Evolutionary conservation across 352 stramenopile genomes (phyloP).

Genomic region (Bremia lactucae): DNA sequence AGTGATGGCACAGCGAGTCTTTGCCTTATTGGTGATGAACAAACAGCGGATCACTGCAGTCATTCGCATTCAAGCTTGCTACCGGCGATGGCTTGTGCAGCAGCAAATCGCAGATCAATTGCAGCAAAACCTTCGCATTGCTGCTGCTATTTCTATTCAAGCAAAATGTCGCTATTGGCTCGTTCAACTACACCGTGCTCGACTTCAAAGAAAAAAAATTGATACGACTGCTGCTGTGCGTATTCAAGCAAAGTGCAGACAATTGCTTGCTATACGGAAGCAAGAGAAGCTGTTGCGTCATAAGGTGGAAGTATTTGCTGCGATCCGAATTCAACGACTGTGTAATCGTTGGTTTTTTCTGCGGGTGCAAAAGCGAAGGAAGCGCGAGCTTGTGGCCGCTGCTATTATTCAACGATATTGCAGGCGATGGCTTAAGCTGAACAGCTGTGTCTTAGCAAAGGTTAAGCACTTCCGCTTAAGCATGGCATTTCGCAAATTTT

Average conservation of each 20-base stretch:
- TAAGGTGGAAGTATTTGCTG: conserved; percentile 8
- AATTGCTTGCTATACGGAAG: conserved; percentile 4
- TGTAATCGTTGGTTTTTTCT: conserved; percentile 20
- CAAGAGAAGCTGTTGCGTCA: conserved; percentile 3
- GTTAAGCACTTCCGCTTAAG: conserved; percentile 24
- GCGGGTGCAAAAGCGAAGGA: conserved; percentile 9
- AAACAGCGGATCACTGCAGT: conserved; percentile 7
- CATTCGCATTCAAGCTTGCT: conserved; percentile 12
- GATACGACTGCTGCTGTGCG: conserved; percentile 4
- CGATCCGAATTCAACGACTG: conserved; percentile 20
- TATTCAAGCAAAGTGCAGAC: conserved; percentile 11
- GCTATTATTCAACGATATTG: conserved; percentile 17
- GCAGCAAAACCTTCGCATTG: background rate
- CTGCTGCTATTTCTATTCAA: conserved; percentile 8
- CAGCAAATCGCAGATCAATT: conserved; percentile 6
- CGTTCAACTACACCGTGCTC: conserved; percentile 4
- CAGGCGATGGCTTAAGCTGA: conserved; percentile 19
- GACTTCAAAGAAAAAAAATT: conserved; percentile 3
- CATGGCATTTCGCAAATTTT: conserved; percentile 26
- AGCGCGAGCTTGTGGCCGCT: conserved; percentile 11
- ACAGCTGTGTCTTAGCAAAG: conserved; percentile 5
- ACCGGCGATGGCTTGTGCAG: conserved; percentile 14
- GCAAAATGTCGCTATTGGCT: conserved; percentile 7
- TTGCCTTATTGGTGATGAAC: conserved; percentile 10
- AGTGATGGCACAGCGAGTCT: conserved; percentile 7